Conservation (phyloP, 2,329 filamentous ascomycete genomes). For the Ophiostoma montium region DNA sequence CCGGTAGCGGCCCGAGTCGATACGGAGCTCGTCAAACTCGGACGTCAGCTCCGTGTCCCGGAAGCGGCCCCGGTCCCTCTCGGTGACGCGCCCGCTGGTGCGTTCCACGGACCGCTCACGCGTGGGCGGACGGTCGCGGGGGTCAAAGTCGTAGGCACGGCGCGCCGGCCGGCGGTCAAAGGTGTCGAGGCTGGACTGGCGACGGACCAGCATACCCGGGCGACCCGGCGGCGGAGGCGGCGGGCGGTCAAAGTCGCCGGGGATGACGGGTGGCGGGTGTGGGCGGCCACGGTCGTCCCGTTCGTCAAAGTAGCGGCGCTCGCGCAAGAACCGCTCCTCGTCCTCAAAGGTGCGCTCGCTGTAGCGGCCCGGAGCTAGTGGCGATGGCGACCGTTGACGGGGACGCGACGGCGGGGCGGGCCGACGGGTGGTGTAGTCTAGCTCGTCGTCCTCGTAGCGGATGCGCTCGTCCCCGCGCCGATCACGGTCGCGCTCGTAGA, state of each 20-base stretch:
- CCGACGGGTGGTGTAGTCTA: constrained; percentile 3
- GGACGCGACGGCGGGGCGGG: constrained; percentile 19
- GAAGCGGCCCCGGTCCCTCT: not conserved
- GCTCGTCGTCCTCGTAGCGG: constrained; percentile 38
- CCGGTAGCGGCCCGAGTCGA: constrained; percentile 20
- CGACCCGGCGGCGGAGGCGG: constrained; percentile 36
- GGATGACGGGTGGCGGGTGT: constrained; percentile 12
- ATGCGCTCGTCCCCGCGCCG: constrained; percentile 36
- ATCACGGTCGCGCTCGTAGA: constrained; percentile 32
- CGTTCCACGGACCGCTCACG: constrained; percentile 5
- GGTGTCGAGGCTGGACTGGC: constrained; percentile 81
- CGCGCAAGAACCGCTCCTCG: constrained; percentile 26
- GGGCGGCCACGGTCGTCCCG: constrained; percentile 30
- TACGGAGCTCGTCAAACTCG: constrained; percentile 30
- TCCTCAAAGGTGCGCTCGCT: constrained; percentile 32
- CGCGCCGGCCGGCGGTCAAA: constrained; percentile 58
- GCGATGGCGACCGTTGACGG: constrained; percentile 22
- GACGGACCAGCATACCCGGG: constrained; percentile 51
- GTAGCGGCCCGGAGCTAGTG: constrained; percentile 20
- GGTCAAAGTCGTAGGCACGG: constrained; percentile 7
- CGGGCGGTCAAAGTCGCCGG: constrained; percentile 20
- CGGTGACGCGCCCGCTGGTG: not conserved
- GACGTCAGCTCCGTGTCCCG: not conserved
- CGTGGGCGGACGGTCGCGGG: constrained; percentile 23
- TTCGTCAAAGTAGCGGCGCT: constrained; percentile 36